A percentile compares a stretch with the other conserved stretches of the same genome.
Evolutionary conservation across 1,139 yeast species (phyloP).

Genomic region (Yamadazyma jaroonii): DNA sequence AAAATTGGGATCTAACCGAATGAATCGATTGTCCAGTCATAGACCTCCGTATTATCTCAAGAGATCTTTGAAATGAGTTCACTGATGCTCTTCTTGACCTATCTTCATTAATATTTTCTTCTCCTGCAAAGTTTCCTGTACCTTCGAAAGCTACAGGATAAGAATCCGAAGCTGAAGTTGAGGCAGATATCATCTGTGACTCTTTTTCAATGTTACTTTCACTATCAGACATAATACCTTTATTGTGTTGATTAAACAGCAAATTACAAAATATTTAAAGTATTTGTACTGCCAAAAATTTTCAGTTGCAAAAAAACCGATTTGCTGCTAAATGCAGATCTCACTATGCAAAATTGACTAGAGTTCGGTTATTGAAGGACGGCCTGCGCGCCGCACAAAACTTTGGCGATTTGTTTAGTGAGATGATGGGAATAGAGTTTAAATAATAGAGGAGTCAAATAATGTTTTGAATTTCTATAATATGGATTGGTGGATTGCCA

Average conservation of each 20-base stretch:
- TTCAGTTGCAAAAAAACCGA: conserved; percentile 3
- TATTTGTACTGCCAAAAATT: conserved; percentile 2
- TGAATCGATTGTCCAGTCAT: conserved; percentile 12
- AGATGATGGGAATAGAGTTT: too few relatives aligned
- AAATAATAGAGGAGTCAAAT: too few relatives aligned
- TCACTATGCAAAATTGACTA: neutral
- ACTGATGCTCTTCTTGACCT: conserved; percentile 6
- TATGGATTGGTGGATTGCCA: too few relatives aligned
- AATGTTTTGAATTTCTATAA: too few relatives aligned
- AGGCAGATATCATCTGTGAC: conserved; percentile 1
- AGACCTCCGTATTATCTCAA: conserved; percentile 11
- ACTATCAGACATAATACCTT: conserved; percentile 1
- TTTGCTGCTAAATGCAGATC: neutral
- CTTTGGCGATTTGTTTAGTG: too few relatives aligned
- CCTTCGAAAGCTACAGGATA: conserved; percentile 12
- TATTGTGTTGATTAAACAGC: neutral
- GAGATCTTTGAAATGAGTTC: conserved; percentile 15
- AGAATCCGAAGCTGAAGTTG: conserved; percentile 3
- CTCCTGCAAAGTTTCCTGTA: conserved; percentile 1
- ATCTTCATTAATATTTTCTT: neutral
- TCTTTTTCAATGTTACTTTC: conserved; percentile 1
- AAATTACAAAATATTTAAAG: neutral
- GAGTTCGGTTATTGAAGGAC: conserved; percentile 4
- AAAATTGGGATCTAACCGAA: conserved; percentile 16
- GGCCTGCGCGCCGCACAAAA: too few relatives aligned